A percentile compares a stretch with the other conserved stretches of the same genome.
Conservation (phyloP, 305 asterid species). For the Stenogyne calaminthoides region DNA sequence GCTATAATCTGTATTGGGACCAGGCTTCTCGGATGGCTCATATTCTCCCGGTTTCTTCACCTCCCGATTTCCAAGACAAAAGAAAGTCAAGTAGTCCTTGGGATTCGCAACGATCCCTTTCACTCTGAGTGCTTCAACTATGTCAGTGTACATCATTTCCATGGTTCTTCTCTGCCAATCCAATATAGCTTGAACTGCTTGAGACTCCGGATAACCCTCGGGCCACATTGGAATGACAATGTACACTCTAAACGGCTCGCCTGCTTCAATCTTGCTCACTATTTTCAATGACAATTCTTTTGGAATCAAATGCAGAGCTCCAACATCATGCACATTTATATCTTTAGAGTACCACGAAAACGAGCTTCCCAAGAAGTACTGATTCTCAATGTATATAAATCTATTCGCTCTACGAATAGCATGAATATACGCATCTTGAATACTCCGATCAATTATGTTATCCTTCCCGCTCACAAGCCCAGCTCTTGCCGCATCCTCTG, state of each 20-base stretch:
- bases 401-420: conserved; percentile 56
- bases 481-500: conserved; percentile 48
- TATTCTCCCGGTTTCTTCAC: conserved; percentile 44
- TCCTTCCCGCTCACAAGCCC: conserved; percentile 60
- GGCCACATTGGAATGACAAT: conserved; percentile 63
- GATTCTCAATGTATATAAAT: conserved; percentile 59
- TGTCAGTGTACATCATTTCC: conserved; percentile 57
- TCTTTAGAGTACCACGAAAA: conserved; percentile 44
- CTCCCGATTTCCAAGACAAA: conserved; percentile 62
- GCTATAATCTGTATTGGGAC: conserved; percentile 36
- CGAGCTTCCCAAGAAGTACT: conserved; percentile 60
- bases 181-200: conserved; percentile 52
- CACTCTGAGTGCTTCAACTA: conserved; percentile 35
- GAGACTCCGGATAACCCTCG: conserved; percentile 51
- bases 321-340: conserved; percentile 39
- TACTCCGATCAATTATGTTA: conserved; percentile 55
- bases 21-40: conserved; percentile 48
- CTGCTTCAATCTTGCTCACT: conserved; percentile 48
- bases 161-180: conserved; percentile 61
- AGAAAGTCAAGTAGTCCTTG: conserved; percentile 54
- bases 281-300: conserved; percentile 54
- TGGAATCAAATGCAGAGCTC: conserved; percentile 50
- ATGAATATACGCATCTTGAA: conserved; percentile 55
- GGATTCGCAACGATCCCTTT: conserved; percentile 50
- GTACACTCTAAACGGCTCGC: conserved; percentile 50